These are phyloP conservation scores for Pleurotus pulmonarius DNA, from an alignment of 768 basidiomycete species.

Conservation along the genomic window DNA sequence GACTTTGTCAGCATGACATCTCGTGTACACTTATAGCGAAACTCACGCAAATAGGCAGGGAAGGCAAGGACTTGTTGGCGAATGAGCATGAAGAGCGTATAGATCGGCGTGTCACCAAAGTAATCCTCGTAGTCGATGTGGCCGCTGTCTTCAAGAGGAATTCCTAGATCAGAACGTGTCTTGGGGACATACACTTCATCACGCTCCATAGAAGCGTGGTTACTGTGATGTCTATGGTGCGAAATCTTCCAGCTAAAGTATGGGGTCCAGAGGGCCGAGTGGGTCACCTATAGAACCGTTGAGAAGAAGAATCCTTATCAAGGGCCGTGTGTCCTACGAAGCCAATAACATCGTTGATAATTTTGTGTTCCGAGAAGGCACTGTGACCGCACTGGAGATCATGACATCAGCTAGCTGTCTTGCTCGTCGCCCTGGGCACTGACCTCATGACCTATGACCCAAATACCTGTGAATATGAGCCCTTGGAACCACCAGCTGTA, in stretches of 20 bases:
- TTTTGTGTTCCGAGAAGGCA: conserved; percentile 47
- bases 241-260: conserved; percentile 55
- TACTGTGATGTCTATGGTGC: conserved; percentile 49
- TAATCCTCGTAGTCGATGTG: conserved; percentile 48
- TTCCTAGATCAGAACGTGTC: conserved; percentile 50
- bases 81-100: conserved; percentile 51
- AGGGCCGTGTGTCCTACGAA: conserved; percentile 33
- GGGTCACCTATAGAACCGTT: conserved; percentile 29
- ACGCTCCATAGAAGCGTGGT: conserved; percentile 50
- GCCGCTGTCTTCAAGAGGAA: conserved; percentile 37
- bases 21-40: background rate
- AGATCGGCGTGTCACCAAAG: conserved; percentile 59
- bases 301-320: conserved; percentile 1
- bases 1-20: conserved; percentile 11
- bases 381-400: conserved; percentile 49
- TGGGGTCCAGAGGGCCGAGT: conserved; percentile 48
- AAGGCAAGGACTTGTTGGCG: conserved; percentile 58
- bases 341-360: conserved; percentile 46
- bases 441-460: conserved; percentile 60
- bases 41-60: conserved; percentile 57
- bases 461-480: conserved; percentile 53
- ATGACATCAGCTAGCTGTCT: conserved; percentile 1
- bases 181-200: conserved; percentile 62
- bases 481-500: conserved; percentile 61
- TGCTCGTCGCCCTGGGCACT: background rate